phyloP scores from a whole-genome alignment of 441 rosid genomes.

The Adansonia madagascariensis region DNA sequence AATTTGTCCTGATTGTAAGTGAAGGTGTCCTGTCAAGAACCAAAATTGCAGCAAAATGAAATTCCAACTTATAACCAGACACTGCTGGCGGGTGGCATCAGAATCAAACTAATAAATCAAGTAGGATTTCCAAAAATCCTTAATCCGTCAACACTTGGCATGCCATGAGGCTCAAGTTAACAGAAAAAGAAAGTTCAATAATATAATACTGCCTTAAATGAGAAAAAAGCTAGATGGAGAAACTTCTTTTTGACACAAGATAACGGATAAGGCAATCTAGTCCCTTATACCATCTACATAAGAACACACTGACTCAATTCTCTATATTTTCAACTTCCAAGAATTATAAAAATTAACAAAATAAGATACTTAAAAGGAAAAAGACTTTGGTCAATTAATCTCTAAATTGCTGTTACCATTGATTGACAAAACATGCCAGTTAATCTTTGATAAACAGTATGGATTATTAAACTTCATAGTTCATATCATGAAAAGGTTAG shows the following conservation, averaged over 20 bases:
- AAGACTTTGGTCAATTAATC: neutral
- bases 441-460: neutral
- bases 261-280: neutral
- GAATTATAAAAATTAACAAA: conserved; percentile 6
- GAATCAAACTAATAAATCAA: neutral
- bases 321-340: neutral
- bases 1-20: conserved; percentile 57
- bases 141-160: neutral
- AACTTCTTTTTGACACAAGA: conserved; percentile 6
- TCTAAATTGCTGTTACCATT: neutral
- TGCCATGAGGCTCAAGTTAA: neutral
- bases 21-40: conserved; percentile 55
- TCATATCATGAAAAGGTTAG: neutral
- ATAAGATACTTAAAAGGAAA: neutral
- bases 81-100: neutral
- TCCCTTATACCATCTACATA: neutral
- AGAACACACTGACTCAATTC: neutral
- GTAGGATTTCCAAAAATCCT: neutral
- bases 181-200: neutral
- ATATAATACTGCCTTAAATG: neutral
- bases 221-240: neutral
- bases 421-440: neutral
- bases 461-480: neutral
- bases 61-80: neutral
- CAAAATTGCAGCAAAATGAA: neutral